Evolutionary conservation across 1,284 basidiomycete genomes (phyloP), one percentile per base, ranked within the genome.

Genomic region (Abortiporus biennis): DNA sequence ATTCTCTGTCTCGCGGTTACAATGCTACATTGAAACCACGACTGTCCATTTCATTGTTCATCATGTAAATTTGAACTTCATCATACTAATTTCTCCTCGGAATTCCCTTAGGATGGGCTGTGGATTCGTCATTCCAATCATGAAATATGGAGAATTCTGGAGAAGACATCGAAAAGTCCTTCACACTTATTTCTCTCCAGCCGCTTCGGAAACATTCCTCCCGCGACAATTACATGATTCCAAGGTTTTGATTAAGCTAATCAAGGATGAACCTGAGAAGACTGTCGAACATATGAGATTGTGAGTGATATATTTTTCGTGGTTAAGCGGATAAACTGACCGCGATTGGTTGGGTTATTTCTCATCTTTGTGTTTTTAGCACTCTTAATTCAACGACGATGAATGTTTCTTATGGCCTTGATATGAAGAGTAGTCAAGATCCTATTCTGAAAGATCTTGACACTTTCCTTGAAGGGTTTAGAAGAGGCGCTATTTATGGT

Each of bases 41-140:
- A n/a, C n/a, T n/a, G n/a, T n/a, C n/a, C n/a, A n/a, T n/a, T n/a
- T n/a, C n/a, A n/a, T n/a, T n/a, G n/a, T n/a, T n/a, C n/a, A n/a
- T n/a, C n/a, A n/a, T n/a, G n/a, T n/a, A n/a, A n/a, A n/a, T n/a
- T n/a, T n/a, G n/a, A n/a, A n/a, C n/a, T n/a, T n/a, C n/a, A n/a
- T n/a, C n/a, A n/a, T 24, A 16, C 27, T 40, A 9, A 22, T 19
- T 19, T 24, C 23, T 13, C 12, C 17, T 6, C 6, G 24, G 32
- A 9, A 13, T 15, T 25, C 4, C 25, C 12, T 15, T 23, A 45
- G 43, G 29, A 45, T 45, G 29, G 39, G 38, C n/a, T 16, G n/a
- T 30, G 30, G 31, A 34, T 22, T 34, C 9, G 19, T 13, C 19
- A 13, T 27, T 45, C 11, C 13, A 6, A 13, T 45, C 13, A 21